Evolutionary conservation across 805 yeast genomes (phyloP).

Genomic region (Dipodascus albidus): DNA sequence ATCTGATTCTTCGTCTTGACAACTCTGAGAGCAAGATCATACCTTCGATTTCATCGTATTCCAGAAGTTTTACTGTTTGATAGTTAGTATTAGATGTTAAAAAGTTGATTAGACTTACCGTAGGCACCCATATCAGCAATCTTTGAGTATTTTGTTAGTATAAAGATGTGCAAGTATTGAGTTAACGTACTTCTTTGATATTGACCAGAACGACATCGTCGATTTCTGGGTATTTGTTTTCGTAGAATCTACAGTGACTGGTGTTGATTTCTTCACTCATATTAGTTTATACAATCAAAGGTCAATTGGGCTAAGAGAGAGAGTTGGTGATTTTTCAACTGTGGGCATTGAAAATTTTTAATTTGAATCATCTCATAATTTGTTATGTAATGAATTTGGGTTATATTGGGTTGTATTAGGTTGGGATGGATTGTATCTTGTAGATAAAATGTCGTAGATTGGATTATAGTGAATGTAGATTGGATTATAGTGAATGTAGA

Average conservation of each 20-base stretch:
- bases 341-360: not conserved
- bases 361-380: not conserved
- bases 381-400: not conserved
- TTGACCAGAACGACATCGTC: slow-evolving; percentile 99
- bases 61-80: slow-evolving; percentile 55
- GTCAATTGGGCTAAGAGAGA: not conserved
- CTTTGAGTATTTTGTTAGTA: not conserved
- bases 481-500: no score
- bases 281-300: not conserved
- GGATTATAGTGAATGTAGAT: no score
- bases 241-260: slow-evolving; percentile 91
- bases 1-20: slow-evolving; percentile 96
- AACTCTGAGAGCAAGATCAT: slow-evolving; percentile 94
- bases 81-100: not conserved
- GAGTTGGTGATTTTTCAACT: slow-evolving; percentile 1
- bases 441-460: no score
- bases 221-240: slow-evolving; percentile 96
- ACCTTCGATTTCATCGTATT: slow-evolving; percentile 97
- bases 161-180: not conserved
- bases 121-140: slow-evolving; percentile 99
- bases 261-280: slow-evolving; percentile 24
- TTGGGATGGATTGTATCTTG: no score
- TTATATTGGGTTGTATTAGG: not conserved
- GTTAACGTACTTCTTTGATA: slow-evolving; percentile 35
- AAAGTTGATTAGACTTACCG: slow-evolving; percentile 25